Evolutionary conservation across 352 stramenopile genomes (phyloP).

Genomic region (Pythium volutum): DNA sequence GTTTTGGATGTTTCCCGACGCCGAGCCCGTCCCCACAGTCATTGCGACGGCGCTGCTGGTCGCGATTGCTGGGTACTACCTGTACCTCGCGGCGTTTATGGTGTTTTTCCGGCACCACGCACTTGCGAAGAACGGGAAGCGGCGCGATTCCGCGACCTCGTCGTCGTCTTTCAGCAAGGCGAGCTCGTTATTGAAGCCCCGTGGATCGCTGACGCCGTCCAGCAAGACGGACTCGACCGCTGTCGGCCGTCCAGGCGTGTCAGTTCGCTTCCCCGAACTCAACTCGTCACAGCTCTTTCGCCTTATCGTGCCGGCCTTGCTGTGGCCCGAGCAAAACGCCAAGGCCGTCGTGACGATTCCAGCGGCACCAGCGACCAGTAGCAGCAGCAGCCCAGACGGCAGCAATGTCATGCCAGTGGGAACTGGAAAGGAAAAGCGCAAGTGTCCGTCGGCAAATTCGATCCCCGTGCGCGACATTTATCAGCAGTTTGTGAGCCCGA

Average conservation of each 20-base stretch:
- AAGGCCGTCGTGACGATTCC: constrained; percentile 7
- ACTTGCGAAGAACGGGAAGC: constrained; percentile 1
- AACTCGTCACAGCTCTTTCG: constrained; percentile 5
- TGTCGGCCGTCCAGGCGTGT: not conserved
- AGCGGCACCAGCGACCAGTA: not conserved
- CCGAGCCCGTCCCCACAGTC: constrained; percentile 29
- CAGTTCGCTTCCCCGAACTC: constrained; percentile 5
- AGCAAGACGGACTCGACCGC: not conserved
- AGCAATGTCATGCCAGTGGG: not conserved
- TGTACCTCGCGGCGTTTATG: constrained; percentile 29
- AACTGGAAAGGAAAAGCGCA: not conserved
- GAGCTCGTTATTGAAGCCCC: not conserved
- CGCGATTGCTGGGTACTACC: constrained; percentile 32
- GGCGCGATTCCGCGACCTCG: not conserved
- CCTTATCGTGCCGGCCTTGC: not conserved
- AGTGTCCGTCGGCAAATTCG: not conserved
- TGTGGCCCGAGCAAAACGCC: not conserved
- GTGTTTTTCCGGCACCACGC: constrained; percentile 10
- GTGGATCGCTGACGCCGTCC: not conserved
- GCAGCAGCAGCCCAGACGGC: not conserved
- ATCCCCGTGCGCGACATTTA: constrained; percentile 9
- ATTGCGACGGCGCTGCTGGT: constrained; percentile 31
- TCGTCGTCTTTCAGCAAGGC: not conserved
- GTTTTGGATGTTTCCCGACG: constrained; percentile 41
- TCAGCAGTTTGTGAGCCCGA: constrained; percentile 5